Evolutionary conservation across 2,329 filamentous ascomycete genomes (phyloP), one percentile per base, ranked within the genome.

Genomic region (Byssoonygena ceratinophila): DNA sequence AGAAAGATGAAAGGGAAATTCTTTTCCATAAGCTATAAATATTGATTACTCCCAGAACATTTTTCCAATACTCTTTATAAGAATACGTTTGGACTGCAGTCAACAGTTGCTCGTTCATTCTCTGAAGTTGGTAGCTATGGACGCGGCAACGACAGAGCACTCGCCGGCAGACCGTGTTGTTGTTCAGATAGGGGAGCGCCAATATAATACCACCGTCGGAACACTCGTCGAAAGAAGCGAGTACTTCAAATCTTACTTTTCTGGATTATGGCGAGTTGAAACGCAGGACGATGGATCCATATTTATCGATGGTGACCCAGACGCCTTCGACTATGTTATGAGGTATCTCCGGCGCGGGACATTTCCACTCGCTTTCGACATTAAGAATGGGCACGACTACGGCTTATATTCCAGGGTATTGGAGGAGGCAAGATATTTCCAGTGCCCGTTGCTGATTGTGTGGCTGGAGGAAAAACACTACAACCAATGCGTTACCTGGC

Each of bases 361-460:
- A 23, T 56, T 56, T 31, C 51, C 54, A 2, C 43, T 56, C 12
- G 41, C 37, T 3, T 56, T 48, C 36, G 46, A 48, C 46, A 16
- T 39, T 31, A 31, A 16, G 20, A 48, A 39, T 12, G 51, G 54
- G 12, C 54, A 56, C 27, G 41, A 54, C 25, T 52, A 56, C 39
- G 23, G 16, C 16, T 37, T 54, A 3, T 56, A 56, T 37, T 44
- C 43, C 18, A 36, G 23, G n/a, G 39, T 56, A 16, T 44, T 54
- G 1, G 40, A 56, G 22, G 54, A 52, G 34, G 54, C 54, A 11
- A 53, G 29, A 32, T 52, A 56, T 41, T 56, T 56, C 29, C 51
- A 56, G 51, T 51, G 51, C 25, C 27, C 12, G 4, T 16, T 16
- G 16, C 34, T 55, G 16, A n/a, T 55, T 40, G 41, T 27, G 6